These are phyloP conservation scores for Fistulifera solaris DNA, from an alignment of 108 stramenopile species.

Conservation along the genomic window DNA sequence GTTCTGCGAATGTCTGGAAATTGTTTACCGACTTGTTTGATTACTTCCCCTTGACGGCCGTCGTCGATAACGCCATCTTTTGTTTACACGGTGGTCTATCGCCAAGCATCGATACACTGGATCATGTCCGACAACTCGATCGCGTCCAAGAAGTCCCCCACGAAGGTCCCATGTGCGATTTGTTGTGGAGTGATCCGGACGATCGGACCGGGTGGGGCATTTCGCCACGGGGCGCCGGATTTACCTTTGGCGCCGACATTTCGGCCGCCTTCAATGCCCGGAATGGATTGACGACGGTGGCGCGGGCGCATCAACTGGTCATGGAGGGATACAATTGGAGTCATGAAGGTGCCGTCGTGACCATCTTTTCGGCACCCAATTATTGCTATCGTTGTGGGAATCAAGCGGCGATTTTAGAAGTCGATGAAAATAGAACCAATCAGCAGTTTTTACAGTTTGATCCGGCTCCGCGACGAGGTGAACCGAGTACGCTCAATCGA, in stretches of 20 bases:
- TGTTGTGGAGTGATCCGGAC: constrained; percentile 98
- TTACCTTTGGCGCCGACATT: constrained; percentile 90
- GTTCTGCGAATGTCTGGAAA: constrained; percentile 97
- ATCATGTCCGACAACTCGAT: constrained; percentile 94
- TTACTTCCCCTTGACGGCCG: constrained; percentile 92
- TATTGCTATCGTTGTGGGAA: constrained; percentile 99
- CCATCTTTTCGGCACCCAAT: constrained; percentile 97
- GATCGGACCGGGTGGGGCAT: constrained; percentile 96
- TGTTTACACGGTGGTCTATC: constrained; percentile 96
- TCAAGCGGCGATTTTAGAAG: constrained; percentile 98
- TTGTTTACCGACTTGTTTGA: constrained; percentile 95
- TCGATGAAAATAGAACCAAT: constrained; percentile 63
- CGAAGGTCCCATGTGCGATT: constrained; percentile 98
- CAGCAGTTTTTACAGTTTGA: constrained; percentile 85
- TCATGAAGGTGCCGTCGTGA: constrained; percentile 92
- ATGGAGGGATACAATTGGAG: constrained; percentile 99
- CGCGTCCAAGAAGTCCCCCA: constrained; percentile 97
- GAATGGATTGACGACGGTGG: constrained; percentile 83
- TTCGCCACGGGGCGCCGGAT: constrained; percentile 93
- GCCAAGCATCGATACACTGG: constrained; percentile 89
- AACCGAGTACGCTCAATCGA: constrained; percentile 75
- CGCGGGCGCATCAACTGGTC: constrained; percentile 86
- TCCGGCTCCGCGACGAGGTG: constrained; percentile 95
- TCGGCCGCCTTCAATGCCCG: constrained; percentile 81
- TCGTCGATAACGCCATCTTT: constrained; percentile 95